Conservation (phyloP, 1,139 yeast genomes). For the Suhomyces panamericanus region DNA sequence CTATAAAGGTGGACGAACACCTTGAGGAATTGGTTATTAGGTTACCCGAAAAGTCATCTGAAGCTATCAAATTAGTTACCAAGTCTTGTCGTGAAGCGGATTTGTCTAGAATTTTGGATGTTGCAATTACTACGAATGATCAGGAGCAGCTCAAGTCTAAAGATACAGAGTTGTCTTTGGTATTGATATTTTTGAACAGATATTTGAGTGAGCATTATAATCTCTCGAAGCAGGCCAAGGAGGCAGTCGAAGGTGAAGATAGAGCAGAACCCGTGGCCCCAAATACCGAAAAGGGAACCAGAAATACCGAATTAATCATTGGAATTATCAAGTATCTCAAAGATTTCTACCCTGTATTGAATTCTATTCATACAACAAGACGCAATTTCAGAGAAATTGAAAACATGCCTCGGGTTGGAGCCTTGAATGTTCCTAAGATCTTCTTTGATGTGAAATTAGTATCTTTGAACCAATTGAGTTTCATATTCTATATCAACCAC, state of each 20-base stretch:
- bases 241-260: neutral
- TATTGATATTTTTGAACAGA: slow-evolving; percentile 30
- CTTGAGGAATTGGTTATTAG: slow-evolving; percentile 26
- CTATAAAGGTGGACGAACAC: slow-evolving; percentile 31
- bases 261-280: neutral
- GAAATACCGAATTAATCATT: slow-evolving; percentile 20
- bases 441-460: slow-evolving; percentile 36
- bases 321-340: slow-evolving; percentile 36
- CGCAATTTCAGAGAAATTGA: slow-evolving; percentile 12
- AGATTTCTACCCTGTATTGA: slow-evolving; percentile 33
- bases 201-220: slow-evolving; percentile 18
- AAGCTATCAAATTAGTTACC: slow-evolving; percentile 18
- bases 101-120: slow-evolving; percentile 5
- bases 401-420: slow-evolving; percentile 18
- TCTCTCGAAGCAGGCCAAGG: neutral
- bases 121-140: slow-evolving; percentile 2
- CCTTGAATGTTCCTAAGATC: slow-evolving; percentile 36
- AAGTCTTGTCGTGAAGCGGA: neutral
- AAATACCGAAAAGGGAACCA: neutral
- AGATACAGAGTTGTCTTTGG: slow-evolving; percentile 18
- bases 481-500: slow-evolving; percentile 35
- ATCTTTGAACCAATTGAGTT: slow-evolving; percentile 36
- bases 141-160: neutral
- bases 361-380: slow-evolving; percentile 24
- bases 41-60: slow-evolving; percentile 24